A percentile compares a stretch with the other conserved stretches of the same genome.
These are phyloP conservation scores for Hibiscus tridactylites DNA, from an alignment of 345 rosid species.

Conservation along the genomic window DNA sequence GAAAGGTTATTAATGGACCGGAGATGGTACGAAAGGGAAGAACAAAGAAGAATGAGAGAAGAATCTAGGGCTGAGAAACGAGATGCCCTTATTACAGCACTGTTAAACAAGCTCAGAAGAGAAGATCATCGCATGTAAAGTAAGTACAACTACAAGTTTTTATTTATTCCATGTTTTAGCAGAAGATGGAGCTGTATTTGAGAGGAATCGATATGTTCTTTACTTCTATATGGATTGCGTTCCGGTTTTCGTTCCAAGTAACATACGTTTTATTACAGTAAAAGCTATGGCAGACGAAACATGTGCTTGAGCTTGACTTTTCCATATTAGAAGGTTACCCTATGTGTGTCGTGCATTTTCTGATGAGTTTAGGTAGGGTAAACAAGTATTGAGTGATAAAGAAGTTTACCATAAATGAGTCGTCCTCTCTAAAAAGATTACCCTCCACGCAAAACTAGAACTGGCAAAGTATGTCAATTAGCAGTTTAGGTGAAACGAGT, in stretches of 20 bases:
- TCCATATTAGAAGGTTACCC: background rate
- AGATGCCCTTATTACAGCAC: constrained; percentile 74
- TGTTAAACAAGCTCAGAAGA: constrained; percentile 58
- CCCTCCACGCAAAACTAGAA: constrained; percentile 8
- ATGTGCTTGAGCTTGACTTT: constrained; percentile 1
- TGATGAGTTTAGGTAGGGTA: background rate
- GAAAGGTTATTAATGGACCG: constrained; percentile 77
- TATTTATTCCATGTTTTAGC: constrained; percentile 2
- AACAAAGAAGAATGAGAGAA: constrained; percentile 78
- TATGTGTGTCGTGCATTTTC: background rate
- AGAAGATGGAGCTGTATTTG: constrained; percentile 11
- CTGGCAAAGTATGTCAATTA: background rate
- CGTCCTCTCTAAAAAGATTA: background rate
- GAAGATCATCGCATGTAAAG: constrained; percentile 33
- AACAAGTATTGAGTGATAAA: background rate
- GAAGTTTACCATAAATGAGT: background rate
- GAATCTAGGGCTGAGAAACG: constrained; percentile 94
- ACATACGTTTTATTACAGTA: no score
- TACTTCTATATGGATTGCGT: constrained; percentile 10
- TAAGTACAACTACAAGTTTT: background rate
- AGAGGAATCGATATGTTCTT: constrained; percentile 23
- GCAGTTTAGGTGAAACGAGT: background rate
- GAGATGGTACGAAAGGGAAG: constrained; percentile 87
- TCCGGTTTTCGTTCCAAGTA: background rate
- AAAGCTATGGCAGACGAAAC: no score